A percentile compares a stretch with the other conserved stretches of the same genome.
These are phyloP conservation scores for Paxillus ammoniavirescens DNA, from an alignment of 768 basidiomycete genomes.

Conservation along the genomic window DNA sequence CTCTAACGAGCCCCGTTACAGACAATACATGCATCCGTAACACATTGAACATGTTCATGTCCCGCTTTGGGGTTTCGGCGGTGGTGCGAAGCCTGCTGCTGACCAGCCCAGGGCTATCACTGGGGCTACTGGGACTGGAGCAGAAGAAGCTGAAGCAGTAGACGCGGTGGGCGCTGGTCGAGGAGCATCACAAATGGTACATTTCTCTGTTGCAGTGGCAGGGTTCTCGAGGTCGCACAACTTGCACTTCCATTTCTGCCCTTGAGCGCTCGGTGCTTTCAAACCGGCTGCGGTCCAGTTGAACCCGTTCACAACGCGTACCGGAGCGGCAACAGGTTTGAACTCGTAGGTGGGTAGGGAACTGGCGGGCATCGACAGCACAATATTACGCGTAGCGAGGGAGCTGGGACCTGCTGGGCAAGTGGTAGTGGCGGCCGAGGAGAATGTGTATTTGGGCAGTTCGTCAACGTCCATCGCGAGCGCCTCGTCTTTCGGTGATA, in stretches of 20 bases:
- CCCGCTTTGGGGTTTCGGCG: constrained; percentile 20
- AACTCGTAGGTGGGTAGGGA: constrained; percentile 49
- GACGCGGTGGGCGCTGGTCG: constrained; percentile 24
- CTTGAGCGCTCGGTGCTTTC: constrained; percentile 38
- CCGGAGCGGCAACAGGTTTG: constrained; percentile 13
- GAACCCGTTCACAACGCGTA: constrained; percentile 40
- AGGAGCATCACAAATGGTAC: constrained; percentile 43
- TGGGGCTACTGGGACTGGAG: constrained; percentile 4
- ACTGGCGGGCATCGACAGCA: constrained; percentile 35
- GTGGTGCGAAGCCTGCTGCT: constrained; percentile 34
- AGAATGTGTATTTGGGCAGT: constrained; percentile 37
- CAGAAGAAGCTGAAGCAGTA: background rate
- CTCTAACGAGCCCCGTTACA: constrained; percentile 44
- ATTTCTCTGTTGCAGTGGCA: constrained; percentile 39
- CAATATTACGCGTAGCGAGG: constrained; percentile 33
- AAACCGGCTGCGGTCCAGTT: constrained; percentile 63
- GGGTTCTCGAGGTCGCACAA: constrained; percentile 47
- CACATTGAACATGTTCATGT: constrained; percentile 44
- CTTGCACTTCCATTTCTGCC: constrained; percentile 54
- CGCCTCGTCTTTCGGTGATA: constrained; percentile 29
- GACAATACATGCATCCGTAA: constrained; percentile 45
- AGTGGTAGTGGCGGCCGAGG: constrained; percentile 9
- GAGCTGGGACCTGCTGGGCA: constrained; percentile 20
- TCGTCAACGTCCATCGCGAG: constrained; percentile 28
- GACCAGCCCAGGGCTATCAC: constrained; percentile 37